Percentiles rank a stretch among this genome's conserved stretches.
Conservation (phyloP, 345 rosid species). For the Eucalyptus albens region DNA sequence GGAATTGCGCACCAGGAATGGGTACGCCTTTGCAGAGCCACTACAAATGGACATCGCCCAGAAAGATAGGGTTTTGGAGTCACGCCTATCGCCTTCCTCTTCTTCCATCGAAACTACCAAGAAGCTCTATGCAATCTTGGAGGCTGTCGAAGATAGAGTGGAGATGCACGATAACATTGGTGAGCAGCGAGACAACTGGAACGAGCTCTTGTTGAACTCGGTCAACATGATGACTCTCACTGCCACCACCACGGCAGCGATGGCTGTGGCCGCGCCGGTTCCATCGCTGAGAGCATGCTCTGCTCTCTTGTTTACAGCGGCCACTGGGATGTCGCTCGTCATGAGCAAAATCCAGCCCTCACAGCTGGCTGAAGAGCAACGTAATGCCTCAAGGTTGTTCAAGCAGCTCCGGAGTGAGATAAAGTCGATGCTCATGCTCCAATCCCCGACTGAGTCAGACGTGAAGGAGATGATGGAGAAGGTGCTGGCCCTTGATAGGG, state of each 20-base stretch:
- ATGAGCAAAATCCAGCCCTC: constrained; percentile 1
- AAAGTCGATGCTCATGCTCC: not conserved
- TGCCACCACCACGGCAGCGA: constrained; percentile 7
- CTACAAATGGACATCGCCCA: not conserved
- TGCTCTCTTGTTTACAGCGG: not conserved
- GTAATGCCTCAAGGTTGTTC: not conserved
- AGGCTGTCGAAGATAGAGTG: constrained; percentile 41
- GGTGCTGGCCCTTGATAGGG: constrained; percentile 25
- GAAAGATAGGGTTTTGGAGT: not conserved
- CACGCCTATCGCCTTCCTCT: not conserved
- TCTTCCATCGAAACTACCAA: not conserved
- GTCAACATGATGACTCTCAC: constrained; percentile 53
- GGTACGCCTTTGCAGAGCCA: not conserved
- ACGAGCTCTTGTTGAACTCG: constrained; percentile 41
- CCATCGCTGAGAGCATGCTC: not conserved
- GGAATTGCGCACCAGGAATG: not conserved
- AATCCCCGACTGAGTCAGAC: not conserved
- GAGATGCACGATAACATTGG: constrained; percentile 58
- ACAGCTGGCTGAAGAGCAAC: not conserved
- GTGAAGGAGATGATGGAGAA: constrained; percentile 2
- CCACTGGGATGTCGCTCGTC: not conserved
- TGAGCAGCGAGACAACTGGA: constrained; percentile 55
- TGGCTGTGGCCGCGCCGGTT: not conserved
- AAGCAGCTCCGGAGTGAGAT: not conserved
- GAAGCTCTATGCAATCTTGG: constrained; percentile 18